Percentiles rank a stretch among this genome's conserved stretches.
Evolutionary conservation across 2,329 filamentous ascomycete genomes (phyloP).

Genomic region (Colletotrichum noveboracense): DNA sequence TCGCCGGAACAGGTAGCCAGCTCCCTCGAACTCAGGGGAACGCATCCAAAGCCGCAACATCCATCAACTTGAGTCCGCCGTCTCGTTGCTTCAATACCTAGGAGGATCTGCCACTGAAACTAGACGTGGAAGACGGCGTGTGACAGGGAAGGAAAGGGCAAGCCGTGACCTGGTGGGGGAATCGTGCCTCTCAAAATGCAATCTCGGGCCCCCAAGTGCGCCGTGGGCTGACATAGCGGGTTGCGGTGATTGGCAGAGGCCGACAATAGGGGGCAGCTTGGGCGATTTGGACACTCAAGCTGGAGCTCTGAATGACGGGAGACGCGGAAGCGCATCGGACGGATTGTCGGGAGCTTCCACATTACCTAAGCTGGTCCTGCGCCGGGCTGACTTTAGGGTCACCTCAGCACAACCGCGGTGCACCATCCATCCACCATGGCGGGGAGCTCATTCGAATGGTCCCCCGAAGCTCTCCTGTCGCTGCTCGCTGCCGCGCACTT

Average conservation of each 20-base stretch:
- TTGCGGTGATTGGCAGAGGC: neutral
- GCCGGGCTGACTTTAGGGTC: neutral
- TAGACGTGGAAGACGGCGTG: neutral
- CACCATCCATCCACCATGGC: neutral
- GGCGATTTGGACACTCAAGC: neutral
- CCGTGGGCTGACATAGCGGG: slow-evolving; percentile 3
- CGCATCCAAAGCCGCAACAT: neutral
- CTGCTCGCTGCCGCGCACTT: neutral
- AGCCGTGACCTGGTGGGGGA: neutral
- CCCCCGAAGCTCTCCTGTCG: neutral
- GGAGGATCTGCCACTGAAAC: neutral
- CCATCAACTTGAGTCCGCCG: neutral
- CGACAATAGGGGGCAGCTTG: neutral
- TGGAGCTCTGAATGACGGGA: neutral
- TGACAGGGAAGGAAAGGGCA: slow-evolving; percentile 5
- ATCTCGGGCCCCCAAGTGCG: neutral
- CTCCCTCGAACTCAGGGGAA: neutral
- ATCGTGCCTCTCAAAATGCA: neutral
- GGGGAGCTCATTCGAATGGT: neutral
- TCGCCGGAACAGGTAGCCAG: neutral
- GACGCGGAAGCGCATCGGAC: neutral
- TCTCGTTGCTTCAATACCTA: neutral
- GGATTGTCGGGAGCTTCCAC: neutral
- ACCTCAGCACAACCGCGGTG: neutral
- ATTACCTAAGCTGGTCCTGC: neutral